Evolutionary conservation across 345 rosid genomes (phyloP).

Genomic region (Syzygium grande): DNA sequence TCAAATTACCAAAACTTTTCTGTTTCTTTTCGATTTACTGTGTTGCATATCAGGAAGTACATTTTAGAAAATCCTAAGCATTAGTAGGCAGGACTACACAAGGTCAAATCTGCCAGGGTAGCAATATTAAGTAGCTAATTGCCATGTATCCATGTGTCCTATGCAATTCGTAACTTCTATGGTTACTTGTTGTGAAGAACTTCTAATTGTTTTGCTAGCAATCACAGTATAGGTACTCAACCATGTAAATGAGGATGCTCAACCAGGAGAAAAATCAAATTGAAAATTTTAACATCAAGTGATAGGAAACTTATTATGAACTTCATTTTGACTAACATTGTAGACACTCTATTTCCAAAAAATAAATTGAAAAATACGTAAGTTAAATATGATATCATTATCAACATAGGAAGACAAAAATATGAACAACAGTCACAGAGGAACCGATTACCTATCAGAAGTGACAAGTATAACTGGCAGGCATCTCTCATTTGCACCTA

Average conservation of each 20-base stretch:
- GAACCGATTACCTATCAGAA: slow-evolving; percentile 60
- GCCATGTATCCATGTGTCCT: background rate
- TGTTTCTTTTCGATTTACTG: background rate
- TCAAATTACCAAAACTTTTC: background rate
- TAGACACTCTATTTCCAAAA: background rate
- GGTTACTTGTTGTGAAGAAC: background rate
- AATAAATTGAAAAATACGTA: background rate
- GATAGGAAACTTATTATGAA: background rate
- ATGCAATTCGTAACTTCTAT: background rate
- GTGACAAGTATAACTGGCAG: slow-evolving; percentile 77
- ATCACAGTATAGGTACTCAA: background rate
- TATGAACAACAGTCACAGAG: background rate
- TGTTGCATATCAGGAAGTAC: background rate
- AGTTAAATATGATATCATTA: background rate
- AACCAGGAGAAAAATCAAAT: background rate
- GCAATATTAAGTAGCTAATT: background rate
- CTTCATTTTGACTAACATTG: background rate
- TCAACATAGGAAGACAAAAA: background rate
- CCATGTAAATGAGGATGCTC: background rate
- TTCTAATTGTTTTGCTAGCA: background rate
- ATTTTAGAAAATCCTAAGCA: background rate
- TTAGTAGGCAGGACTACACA: background rate
- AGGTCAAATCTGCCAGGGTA: background rate
- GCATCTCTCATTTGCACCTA: slow-evolving; percentile 77
- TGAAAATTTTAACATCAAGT: background rate